Evolutionary conservation across 257 asterid genomes (phyloP).

Genomic region (Solanum chmielewskii): DNA sequence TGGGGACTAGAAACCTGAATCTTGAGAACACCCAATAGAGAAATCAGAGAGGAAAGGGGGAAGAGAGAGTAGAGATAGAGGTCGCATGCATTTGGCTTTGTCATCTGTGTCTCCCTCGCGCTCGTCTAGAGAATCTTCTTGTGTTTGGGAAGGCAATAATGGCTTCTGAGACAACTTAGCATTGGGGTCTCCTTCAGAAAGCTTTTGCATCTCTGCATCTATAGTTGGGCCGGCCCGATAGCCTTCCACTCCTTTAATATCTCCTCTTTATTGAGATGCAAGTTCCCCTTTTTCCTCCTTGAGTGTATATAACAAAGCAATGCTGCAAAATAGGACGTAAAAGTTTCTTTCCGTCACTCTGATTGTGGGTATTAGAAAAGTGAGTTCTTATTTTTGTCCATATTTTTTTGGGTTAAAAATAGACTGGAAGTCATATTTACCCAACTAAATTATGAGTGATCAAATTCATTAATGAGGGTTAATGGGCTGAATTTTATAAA

Average conservation of each 20-base stretch:
- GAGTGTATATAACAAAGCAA: background rate
- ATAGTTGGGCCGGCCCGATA: background rate
- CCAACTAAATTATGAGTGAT: background rate
- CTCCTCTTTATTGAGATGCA: background rate
- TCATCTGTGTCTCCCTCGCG: background rate
- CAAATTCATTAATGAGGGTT: background rate
- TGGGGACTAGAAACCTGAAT: background rate
- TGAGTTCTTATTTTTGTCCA: background rate
- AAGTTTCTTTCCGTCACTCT: background rate
- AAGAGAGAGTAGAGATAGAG: background rate
- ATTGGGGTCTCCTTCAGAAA: background rate
- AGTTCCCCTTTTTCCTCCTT: background rate
- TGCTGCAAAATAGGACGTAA: background rate
- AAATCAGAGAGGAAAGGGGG: background rate
- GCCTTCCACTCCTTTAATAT: background rate
- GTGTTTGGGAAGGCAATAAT: background rate
- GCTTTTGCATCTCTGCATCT: background rate
- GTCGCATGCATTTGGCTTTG: background rate
- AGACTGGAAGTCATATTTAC: background rate
- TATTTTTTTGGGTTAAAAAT: background rate
- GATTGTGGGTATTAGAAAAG: background rate
- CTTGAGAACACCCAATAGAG: background rate
- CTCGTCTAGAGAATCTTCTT: background rate
- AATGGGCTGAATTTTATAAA: background rate
- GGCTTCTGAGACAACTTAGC: background rate